Base-by-base conservation (phyloP, 371 early-diverging fungal genomes). In the Catenaria anguillulae region DNA sequence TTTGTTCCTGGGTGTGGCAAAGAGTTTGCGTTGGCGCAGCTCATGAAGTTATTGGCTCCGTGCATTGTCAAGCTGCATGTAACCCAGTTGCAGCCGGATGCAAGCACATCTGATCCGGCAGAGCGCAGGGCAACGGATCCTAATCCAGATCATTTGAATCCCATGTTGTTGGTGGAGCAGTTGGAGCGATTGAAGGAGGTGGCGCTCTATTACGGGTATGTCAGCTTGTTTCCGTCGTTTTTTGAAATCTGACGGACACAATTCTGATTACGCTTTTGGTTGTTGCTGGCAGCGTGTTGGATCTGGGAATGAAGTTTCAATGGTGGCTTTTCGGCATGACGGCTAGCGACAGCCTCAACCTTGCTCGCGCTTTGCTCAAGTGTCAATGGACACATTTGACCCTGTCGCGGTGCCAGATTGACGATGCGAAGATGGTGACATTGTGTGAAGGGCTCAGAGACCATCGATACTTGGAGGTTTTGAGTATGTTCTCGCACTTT, bases 301-400 rank as follows among this genome's bases (percentile, higher is more conserved):
- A 58, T 24, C 19, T 58, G 6, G 58, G 58, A n/a, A 36, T 58
- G 36, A 33, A 58, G 23, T 58, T 58, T 31, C n/a, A 58, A 24
- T 58, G 33, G 33, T 42, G 34, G 35, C 34, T 33, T 24, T 58
- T 15, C 36, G 58, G 58, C 33, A 58, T 58, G 58, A 33, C 58
- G 12, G 13, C 29, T 0, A 58, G 36, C 58, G 58, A 58, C 31
- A 24, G 35, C 36, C 12, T 24, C 1, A 0, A 12, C 17, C 42
- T 58, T 12, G 8, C 40, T 2, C n/a, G 31, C 24, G 58, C 36
- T 2, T 21, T 58, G 31, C n/a, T 17, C 6, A 33, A 26, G 13
- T 8, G 17, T 1, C 6, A 13, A 19, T 42, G 36, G 58, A 24
- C 36, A 24, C 33, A 26, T 29, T 26, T 58, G 24, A 58, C 40